Conservation (phyloP, 371 early-diverging fungal genomes). For the Rhizopus delemar region DNA sequence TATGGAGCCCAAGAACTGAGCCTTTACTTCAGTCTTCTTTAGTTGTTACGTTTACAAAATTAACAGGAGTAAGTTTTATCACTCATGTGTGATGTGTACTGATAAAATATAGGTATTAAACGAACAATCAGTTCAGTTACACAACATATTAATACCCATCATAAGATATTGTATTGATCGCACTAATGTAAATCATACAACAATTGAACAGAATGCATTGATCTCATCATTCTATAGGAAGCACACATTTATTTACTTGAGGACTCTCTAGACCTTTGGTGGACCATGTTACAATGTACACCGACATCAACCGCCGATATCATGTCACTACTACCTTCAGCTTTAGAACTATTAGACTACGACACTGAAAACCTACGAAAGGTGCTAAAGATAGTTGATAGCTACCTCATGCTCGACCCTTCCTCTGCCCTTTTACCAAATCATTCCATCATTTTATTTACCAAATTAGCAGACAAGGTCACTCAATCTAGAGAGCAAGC, state of each 20-base stretch:
- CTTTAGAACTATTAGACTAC: slow-evolving; percentile 67
- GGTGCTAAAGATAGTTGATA: slow-evolving; percentile 76
- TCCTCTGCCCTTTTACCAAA: slow-evolving; percentile 49
- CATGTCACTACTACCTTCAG: slow-evolving; percentile 61
- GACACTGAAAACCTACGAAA: slow-evolving; percentile 76
- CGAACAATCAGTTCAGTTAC: slow-evolving; percentile 70
- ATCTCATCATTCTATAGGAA: slow-evolving; percentile 44
- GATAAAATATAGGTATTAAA: slow-evolving; percentile 57
- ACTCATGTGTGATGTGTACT: neutral
- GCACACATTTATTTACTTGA: slow-evolving; percentile 85
- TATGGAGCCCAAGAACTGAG: slow-evolving; percentile 79
- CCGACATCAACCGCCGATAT: slow-evolving; percentile 54
- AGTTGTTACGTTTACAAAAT: slow-evolving; percentile 72
- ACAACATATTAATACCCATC: slow-evolving; percentile 73
- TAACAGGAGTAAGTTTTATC: slow-evolving; percentile 58
- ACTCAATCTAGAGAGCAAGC: slow-evolving; percentile 64
- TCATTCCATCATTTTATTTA: slow-evolving; percentile 47
- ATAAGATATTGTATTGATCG: slow-evolving; percentile 71
- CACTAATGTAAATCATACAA: slow-evolving; percentile 35
- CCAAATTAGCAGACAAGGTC: slow-evolving; percentile 56
- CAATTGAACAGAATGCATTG: neutral
- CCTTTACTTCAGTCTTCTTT: slow-evolving; percentile 82
- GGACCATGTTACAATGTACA: slow-evolving; percentile 71
- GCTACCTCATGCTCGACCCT: slow-evolving; percentile 74
- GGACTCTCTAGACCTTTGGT: slow-evolving; percentile 89